phyloP scores from a whole-genome alignment of 768 basidiomycete genomes.

The Boletellus emodensis region DNA sequence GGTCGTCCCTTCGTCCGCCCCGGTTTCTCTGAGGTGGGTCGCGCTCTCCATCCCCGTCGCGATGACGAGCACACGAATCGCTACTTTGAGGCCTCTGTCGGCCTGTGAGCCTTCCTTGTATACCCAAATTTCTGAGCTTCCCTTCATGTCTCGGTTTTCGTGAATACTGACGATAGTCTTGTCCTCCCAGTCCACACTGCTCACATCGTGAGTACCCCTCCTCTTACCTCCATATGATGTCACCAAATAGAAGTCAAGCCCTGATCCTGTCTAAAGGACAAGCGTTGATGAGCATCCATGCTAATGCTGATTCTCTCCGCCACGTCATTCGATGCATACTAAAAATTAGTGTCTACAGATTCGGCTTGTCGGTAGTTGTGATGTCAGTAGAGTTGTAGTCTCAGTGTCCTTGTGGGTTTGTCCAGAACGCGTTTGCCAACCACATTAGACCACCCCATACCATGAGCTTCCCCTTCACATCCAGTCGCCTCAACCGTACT shows the following conservation, averaged over 20 bases:
- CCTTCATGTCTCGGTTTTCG: background rate
- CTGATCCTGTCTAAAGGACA: constrained; percentile 75
- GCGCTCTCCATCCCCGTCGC: constrained; percentile 15
- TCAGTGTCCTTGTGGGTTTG: constrained; percentile 22
- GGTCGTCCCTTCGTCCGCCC: constrained; percentile 4
- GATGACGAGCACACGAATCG: constrained; percentile 79
- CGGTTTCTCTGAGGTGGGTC: constrained; percentile 29
- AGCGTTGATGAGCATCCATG: constrained; percentile 78
- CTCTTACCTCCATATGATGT: constrained; percentile 44
- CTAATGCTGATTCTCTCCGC: constrained; percentile 67
- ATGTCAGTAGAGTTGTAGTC: background rate
- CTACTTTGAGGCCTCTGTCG: constrained; percentile 68
- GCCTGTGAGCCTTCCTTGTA: constrained; percentile 68
- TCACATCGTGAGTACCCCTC: constrained; percentile 33
- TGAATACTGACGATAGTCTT: constrained; percentile 10
- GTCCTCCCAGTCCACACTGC: background rate
- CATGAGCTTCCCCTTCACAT: constrained; percentile 40
- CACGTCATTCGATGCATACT: constrained; percentile 12
- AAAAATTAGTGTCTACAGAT: constrained; percentile 9
- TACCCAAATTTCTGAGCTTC: constrained; percentile 91
- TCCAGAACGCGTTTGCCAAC: constrained; percentile 62
- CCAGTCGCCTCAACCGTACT: constrained; percentile 32
- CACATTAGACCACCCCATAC: constrained; percentile 51
- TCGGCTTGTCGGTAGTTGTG: background rate
- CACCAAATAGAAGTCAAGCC: constrained; percentile 87